Conservation (phyloP, 805 yeast genomes). For the Cyberlindnera xishuangbannaensis region DNA sequence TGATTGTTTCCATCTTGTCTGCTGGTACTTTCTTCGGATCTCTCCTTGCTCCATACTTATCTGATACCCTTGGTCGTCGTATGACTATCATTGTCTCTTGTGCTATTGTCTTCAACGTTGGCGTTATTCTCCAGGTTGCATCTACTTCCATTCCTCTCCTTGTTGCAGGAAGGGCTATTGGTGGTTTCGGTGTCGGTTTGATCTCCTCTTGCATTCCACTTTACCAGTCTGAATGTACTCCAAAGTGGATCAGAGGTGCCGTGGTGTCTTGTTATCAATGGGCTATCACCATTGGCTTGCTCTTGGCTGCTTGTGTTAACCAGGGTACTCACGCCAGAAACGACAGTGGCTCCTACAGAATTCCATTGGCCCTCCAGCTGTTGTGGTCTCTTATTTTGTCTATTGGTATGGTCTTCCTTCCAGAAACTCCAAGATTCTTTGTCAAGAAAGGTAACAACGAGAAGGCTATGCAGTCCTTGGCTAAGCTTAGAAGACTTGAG, state of each 20-base stretch:
- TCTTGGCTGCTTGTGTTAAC: constrained; percentile 65
- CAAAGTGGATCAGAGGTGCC: constrained; percentile 73
- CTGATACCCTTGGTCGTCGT: constrained; percentile 51
- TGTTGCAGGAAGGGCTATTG: constrained; percentile 60
- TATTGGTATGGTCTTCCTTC: constrained; percentile 57
- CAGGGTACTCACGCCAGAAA: constrained; percentile 55
- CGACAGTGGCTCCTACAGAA: constrained; percentile 57
- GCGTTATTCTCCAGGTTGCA: constrained; percentile 44
- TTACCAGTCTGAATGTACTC: constrained; percentile 75
- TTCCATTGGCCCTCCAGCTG: constrained; percentile 68
- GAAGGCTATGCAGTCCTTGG: constrained; percentile 49
- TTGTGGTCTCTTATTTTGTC: constrained; percentile 59
- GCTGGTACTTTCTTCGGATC: constrained; percentile 72
- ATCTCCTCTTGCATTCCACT: constrained; percentile 67
- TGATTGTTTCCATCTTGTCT: constrained; percentile 63
- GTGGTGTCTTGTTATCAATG: constrained; percentile 71
- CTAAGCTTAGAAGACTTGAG: constrained; percentile 46
- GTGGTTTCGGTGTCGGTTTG: constrained; percentile 69
- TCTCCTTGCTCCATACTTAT: constrained; percentile 49
- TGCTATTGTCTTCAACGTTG: constrained; percentile 43
- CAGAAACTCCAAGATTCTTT: constrained; percentile 70
- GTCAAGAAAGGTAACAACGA: constrained; percentile 52
- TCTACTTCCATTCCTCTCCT: constrained; percentile 40
- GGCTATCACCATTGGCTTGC: constrained; percentile 64
- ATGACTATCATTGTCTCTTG: constrained; percentile 37